Percentiles rank a stretch among this genome's conserved stretches.
Evolutionary conservation across 2,329 filamentous ascomycete genomes (phyloP).

Genomic region (Arthrobotrys conoides): DNA sequence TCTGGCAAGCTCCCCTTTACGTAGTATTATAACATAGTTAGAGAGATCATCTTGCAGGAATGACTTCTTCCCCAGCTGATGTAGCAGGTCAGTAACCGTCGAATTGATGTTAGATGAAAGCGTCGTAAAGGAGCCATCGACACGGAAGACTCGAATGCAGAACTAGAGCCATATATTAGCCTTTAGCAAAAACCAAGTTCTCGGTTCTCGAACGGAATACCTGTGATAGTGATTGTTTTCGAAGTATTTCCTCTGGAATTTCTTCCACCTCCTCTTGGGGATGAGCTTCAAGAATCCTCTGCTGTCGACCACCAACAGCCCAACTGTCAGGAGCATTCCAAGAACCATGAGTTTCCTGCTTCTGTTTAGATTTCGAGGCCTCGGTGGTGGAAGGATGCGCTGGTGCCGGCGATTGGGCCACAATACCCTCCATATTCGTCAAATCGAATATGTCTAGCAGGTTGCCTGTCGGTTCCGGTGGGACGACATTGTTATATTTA

Average conservation of each 20-base stretch:
- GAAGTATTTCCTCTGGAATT: conserved; percentile 60
- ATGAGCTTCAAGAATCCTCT: conserved; percentile 65
- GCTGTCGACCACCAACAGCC: conserved; percentile 87
- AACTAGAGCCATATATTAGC: conserved; percentile 69
- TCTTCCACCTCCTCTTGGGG: conserved; percentile 59
- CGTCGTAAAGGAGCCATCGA: conserved; percentile 93
- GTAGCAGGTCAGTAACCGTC: conserved; percentile 86
- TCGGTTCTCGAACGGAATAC: conserved; percentile 40
- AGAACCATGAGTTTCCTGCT: conserved; percentile 65
- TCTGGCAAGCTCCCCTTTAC: conserved; percentile 89
- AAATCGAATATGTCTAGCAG: conserved; percentile 68
- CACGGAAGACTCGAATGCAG: conserved; percentile 94
- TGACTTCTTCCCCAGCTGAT: conserved; percentile 94
- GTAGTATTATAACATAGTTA: conserved; percentile 95
- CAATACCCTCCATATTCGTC: conserved; percentile 90
- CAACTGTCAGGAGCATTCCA: conserved; percentile 98
- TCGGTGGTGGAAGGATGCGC: conserved; percentile 74
- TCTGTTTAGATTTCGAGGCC: conserved; percentile 17
- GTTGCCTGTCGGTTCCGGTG: conserved; percentile 78
- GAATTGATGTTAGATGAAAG: conserved; percentile 87
- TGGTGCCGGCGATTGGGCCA: conserved; percentile 79
- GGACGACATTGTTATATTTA: conserved; percentile 69
- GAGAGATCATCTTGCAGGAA: conserved; percentile 90
- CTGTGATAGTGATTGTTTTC: conserved; percentile 62
- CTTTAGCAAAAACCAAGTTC: not conserved